A percentile compares a stretch with the other conserved stretches of the same genome.
Conservation (phyloP, 257 asterid genomes). For the Datura wrightii region DNA sequence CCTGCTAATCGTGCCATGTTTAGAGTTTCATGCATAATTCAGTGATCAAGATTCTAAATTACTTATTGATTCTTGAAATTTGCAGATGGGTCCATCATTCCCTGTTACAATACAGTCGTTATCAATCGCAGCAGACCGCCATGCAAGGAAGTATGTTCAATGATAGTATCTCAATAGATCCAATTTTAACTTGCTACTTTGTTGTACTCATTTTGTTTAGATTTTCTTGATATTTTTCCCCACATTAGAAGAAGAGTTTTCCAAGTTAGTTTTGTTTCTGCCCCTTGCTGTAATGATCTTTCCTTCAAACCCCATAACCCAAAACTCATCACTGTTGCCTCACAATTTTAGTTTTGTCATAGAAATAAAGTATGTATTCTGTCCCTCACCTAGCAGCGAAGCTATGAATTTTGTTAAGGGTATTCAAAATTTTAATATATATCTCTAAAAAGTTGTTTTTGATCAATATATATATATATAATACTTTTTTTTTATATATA, state of each 20-base stretch:
- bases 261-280: background rate
- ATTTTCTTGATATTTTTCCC: background rate
- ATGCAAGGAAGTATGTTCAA: conserved; percentile 57
- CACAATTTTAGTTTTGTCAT: background rate
- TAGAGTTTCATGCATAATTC: background rate
- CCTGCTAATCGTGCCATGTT: background rate
- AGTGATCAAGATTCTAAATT: conserved; percentile 32
- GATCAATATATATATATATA: too few species aligned
- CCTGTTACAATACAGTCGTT: conserved; percentile 80
- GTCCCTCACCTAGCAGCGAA: background rate
- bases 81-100: conserved; percentile 88
- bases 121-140: conserved; percentile 83
- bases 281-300: background rate
- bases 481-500: too few species aligned
- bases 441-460: too few species aligned
- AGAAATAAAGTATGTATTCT: background rate
- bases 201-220: conserved; percentile 16
- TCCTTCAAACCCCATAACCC: background rate
- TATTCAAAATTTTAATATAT: too few species aligned
- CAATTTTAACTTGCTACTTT: background rate
- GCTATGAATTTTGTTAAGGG: too few species aligned
- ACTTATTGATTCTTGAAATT: conserved; percentile 10
- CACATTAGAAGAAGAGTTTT: background rate
- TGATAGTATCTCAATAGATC: background rate
- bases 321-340: background rate